Conservation (phyloP, 2,329 filamentous ascomycete species). For the Furcasterigmium sp. region DNA sequence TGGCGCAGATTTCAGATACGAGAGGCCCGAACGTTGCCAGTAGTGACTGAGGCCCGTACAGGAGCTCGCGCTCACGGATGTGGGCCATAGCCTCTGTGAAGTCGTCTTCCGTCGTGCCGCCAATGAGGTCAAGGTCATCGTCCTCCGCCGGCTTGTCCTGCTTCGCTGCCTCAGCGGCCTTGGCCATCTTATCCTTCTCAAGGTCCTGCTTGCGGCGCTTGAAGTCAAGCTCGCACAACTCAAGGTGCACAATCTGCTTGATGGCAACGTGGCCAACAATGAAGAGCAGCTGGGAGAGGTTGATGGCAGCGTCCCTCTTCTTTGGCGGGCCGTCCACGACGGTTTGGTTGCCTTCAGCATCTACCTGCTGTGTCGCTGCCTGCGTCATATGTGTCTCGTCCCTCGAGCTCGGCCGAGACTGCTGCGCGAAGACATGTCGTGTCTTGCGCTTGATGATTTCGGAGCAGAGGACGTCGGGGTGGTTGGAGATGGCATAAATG, state of each 20-base stretch:
- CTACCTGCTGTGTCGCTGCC: slow-evolving; percentile 8
- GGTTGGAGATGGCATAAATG: slow-evolving; percentile 89
- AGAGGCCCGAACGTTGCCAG: slow-evolving; percentile 88
- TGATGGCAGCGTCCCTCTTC: slow-evolving; percentile 63
- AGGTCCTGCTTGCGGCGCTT: slow-evolving; percentile 92
- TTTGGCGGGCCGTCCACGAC: slow-evolving; percentile 36
- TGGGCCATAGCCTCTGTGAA: slow-evolving; percentile 83
- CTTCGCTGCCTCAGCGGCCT: slow-evolving; percentile 22
- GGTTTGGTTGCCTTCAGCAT: slow-evolving; percentile 17
- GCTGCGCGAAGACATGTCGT: slow-evolving; percentile 63
- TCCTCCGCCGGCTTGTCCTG: slow-evolving; percentile 52
- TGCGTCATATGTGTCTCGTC: slow-evolving; percentile 36
- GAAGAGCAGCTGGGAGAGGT: slow-evolving; percentile 86
- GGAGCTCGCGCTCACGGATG: slow-evolving; percentile 75
- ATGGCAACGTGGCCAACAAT: slow-evolving; percentile 95
- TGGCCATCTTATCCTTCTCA: slow-evolving; percentile 56
- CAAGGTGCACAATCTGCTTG: slow-evolving; percentile 97
- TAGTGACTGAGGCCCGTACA: slow-evolving; percentile 78
- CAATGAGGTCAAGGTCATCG: slow-evolving; percentile 93
- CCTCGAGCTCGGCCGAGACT: slow-evolving; percentile 43
- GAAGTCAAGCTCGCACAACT: slow-evolving; percentile 96
- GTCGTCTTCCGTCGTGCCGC: slow-evolving; percentile 90
- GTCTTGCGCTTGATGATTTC: slow-evolving; percentile 87
- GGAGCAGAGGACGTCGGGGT: slow-evolving; percentile 89
- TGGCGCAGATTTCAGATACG: slow-evolving; percentile 88